Evolutionary conservation across 2,329 filamentous ascomycete genomes (phyloP).

Genomic region (Talaromyces verruculosus): DNA sequence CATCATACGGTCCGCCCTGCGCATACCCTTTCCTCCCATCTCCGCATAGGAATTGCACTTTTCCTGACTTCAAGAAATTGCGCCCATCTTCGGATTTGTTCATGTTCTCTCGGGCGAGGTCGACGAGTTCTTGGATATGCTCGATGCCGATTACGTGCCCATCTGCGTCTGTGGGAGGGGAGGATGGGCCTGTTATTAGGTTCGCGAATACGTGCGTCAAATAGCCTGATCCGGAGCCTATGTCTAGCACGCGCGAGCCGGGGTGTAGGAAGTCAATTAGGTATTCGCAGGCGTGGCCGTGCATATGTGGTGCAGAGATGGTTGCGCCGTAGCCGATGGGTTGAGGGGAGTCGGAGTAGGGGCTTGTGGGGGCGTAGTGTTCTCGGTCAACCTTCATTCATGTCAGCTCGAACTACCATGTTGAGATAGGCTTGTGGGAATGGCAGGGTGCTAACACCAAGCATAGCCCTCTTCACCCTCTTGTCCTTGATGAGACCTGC

Average conservation of each 20-base stretch:
- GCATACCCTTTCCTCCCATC: conserved; percentile 71
- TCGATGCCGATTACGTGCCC: conserved; percentile 69
- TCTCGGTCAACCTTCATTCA: conserved; percentile 73
- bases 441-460: conserved; percentile 54
- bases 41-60: conserved; percentile 70
- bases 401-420: neutral
- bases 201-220: conserved; percentile 85
- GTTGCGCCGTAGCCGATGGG: conserved; percentile 66
- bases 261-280: conserved; percentile 59
- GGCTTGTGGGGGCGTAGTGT: conserved; percentile 69
- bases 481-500: conserved; percentile 71
- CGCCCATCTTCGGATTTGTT: conserved; percentile 60
- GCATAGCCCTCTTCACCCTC: conserved; percentile 76
- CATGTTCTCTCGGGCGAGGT: conserved; percentile 66
- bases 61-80: conserved; percentile 61
- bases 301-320: conserved; percentile 73
- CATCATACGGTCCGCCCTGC: conserved; percentile 70
- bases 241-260: conserved; percentile 63
- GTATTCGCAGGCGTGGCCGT: conserved; percentile 64
- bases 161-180: conserved; percentile 30
- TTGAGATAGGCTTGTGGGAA: too few relatives aligned
- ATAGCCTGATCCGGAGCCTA: conserved; percentile 77
- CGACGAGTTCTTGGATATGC: conserved; percentile 65
- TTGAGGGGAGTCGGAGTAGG: conserved; percentile 75
- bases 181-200: conserved; percentile 52